Percentiles rank a stretch among this genome's conserved stretches.
These are phyloP conservation scores for Obba rivulosa DNA, from an alignment of 768 basidiomycete species.

Conservation along the genomic window DNA sequence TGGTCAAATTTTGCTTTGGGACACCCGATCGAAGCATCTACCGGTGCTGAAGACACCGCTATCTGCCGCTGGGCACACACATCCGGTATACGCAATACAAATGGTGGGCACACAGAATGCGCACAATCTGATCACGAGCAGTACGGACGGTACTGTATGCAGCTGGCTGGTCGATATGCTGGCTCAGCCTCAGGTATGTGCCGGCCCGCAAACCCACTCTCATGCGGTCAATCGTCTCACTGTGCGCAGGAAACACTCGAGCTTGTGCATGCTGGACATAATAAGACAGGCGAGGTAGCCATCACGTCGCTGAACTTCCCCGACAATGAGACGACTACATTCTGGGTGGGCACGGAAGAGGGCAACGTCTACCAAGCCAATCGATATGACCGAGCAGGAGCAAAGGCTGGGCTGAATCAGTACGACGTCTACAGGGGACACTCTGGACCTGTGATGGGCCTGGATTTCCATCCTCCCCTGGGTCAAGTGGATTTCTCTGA, in stretches of 20 bases:
- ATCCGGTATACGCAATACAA: slow-evolving; percentile 97
- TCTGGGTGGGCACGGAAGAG: slow-evolving; percentile 98
- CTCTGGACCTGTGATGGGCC: slow-evolving; percentile 87
- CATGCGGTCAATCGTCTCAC: not conserved
- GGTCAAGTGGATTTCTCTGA: slow-evolving; percentile 96
- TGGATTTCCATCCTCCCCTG: slow-evolving; percentile 89
- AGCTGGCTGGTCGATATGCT: slow-evolving; percentile 99
- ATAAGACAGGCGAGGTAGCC: slow-evolving; percentile 95
- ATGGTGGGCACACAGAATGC: slow-evolving; percentile 99
- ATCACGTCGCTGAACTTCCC: slow-evolving; percentile 94
- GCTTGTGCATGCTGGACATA: slow-evolving; percentile 82
- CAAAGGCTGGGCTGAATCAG: slow-evolving; percentile 93
- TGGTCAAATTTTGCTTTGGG: slow-evolving; percentile 97
- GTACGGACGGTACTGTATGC: slow-evolving; percentile 95
- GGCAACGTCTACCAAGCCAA: slow-evolving; percentile 96
- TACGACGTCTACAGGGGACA: slow-evolving; percentile 93
- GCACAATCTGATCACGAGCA: slow-evolving; percentile 93
- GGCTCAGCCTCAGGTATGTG: slow-evolving; percentile 84
- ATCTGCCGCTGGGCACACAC: slow-evolving; percentile 94
- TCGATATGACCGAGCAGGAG: slow-evolving; percentile 92
- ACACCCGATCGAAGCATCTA: slow-evolving; percentile 93
- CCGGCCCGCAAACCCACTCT: not conserved
- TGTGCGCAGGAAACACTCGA: slow-evolving; percentile 81
- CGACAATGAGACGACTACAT: slow-evolving; percentile 92
- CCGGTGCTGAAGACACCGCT: slow-evolving; percentile 96